Percentiles rank a stretch among this genome's conserved stretches.
Conservation (phyloP, 2,329 filamentous ascomycete genomes). For the Mycogone perniciosa region DNA sequence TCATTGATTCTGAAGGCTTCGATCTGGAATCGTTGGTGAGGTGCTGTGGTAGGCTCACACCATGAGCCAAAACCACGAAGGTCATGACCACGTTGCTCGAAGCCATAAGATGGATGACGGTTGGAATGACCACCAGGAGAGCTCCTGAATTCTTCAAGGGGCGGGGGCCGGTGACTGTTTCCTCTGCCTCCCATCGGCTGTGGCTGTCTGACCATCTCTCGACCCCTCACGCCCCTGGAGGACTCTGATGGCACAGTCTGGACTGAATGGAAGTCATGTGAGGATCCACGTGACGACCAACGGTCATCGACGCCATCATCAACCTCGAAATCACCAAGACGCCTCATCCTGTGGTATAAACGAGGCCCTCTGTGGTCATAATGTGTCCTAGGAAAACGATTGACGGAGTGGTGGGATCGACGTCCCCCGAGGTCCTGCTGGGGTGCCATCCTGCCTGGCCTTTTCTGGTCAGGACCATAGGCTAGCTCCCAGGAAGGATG, state of each 20-base stretch:
- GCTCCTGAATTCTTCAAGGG: conserved; percentile 1
- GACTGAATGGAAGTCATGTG: conserved; percentile 8
- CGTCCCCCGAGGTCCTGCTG: not conserved
- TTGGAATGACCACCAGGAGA: not conserved
- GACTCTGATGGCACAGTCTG: conserved; percentile 2
- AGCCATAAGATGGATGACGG: not conserved
- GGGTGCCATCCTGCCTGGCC: not conserved
- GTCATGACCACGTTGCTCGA: not conserved
- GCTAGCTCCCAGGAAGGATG: not conserved
- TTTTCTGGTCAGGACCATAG: conserved; percentile 1
- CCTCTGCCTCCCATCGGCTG: not conserved
- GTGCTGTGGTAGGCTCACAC: conserved; percentile 4
- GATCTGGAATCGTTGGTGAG: not conserved
- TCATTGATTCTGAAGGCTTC: not conserved
- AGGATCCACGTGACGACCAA: conserved; percentile 4
- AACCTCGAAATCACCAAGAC: conserved; percentile 3
- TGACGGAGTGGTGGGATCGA: not conserved
- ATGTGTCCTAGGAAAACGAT: not conserved
- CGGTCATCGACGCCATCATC: conserved; percentile 1
- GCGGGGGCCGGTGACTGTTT: conserved; percentile 6
- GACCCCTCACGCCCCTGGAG: not conserved
- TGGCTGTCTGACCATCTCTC: not conserved
- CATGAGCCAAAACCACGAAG: conserved; percentile 11
- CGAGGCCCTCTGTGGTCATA: not conserved
- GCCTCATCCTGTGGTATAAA: not conserved